phyloP scores from a whole-genome alignment of 306 rosid species.

The Cucurbita argyrosperma region DNA sequence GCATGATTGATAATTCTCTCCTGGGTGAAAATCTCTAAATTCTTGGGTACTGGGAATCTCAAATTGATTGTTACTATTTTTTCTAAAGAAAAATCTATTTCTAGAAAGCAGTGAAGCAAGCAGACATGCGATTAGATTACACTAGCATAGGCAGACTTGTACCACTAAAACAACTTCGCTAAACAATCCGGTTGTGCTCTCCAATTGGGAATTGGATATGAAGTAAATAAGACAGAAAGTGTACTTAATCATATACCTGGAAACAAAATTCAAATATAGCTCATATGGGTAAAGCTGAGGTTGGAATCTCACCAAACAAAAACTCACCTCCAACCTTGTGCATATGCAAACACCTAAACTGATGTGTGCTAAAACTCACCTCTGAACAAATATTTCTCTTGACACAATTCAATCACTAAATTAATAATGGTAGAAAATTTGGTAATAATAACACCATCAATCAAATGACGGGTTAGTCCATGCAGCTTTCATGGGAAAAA shows the following conservation, averaged over 20 bases:
- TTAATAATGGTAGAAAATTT: not conserved
- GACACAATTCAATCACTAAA: not conserved
- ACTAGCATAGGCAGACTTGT: not conserved
- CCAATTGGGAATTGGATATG: not conserved
- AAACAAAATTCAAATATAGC: not conserved
- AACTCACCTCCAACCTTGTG: not conserved
- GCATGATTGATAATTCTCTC: not conserved
- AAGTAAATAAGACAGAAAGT: not conserved
- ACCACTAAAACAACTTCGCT: not conserved
- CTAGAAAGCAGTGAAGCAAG: not conserved
- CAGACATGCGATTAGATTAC: not conserved
- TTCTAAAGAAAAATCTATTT: not conserved
- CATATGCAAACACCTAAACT: not conserved
- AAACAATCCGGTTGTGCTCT: not conserved
- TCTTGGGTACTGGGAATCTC: not conserved
- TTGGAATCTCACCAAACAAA: not conserved
- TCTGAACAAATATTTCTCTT: not conserved
- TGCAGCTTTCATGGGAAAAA: not conserved
- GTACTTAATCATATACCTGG: not conserved
- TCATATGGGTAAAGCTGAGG: not conserved
- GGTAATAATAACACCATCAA: not conserved
- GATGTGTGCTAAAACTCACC: not conserved
- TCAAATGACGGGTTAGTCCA: not conserved
- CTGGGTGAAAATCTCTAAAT: conserved; percentile 1
- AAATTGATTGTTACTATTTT: not conserved